Base-by-base conservation (phyloP, 2,329 filamentous ascomycete species). In the Hypoxylon sp. region DNA sequence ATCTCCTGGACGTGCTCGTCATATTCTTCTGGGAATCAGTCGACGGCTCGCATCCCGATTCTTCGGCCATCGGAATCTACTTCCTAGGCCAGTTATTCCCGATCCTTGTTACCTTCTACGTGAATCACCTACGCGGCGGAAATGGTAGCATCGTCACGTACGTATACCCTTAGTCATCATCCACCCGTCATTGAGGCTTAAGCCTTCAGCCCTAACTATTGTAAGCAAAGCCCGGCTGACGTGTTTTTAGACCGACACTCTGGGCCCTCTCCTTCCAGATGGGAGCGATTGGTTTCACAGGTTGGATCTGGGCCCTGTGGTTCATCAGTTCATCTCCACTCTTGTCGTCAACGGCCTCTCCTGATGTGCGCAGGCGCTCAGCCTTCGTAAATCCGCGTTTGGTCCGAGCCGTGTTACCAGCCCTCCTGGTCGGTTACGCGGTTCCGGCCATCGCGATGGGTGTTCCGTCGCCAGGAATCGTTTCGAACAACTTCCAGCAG, bases 21-120 rank as follows among this genome's bases (percentile, higher is more conserved):
- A 29, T 65, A 5, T 68, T 68, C 39, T 68, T 68, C 57, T 50
- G 46, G 46, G 46, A 50, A 31, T 27, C 61, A 31, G 64, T 54
- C n/a, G 52, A 67, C 48, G 64, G 64, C 19, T 62, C 58, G 7
- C 64, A 63, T 35, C 58, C 58, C 24, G 47, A 35, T 11, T 48
- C 42, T 3, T 62, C 64, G 31, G 59, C 64, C n/a, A 42, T 50
- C 6, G 64, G 64, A 13, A 35, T 59, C 53, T 67, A 67, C 31
- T 51, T 67, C 17, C 19, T 42, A 8, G 64, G 64, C 51, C 64
- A 67, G 53, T 17, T 62, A 7, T 31, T 42, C 31, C 31, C 64
- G 42, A 35, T 63, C 31, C 48, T 63, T n/a, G 52, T 58, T 13
- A 46, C 47, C 21, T 24, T 51, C 19, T 67, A 58, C 15, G 24